These are phyloP conservation scores for Candida loeiensis DNA, from an alignment of 805 yeast species.

Conservation along the genomic window DNA sequence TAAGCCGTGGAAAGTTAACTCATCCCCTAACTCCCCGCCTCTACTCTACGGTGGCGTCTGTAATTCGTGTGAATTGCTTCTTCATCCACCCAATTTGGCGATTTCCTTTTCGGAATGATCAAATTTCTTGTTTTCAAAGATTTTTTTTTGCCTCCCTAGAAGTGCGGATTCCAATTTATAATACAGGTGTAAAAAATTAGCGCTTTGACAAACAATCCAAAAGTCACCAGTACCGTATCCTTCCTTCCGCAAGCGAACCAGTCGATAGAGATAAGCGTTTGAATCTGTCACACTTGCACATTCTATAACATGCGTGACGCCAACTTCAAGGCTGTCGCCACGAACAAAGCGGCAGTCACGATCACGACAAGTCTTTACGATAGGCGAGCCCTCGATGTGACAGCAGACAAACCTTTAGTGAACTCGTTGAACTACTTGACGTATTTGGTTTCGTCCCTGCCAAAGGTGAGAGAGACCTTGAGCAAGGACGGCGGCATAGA, in stretches of 20 bases:
- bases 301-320: constrained; percentile 71
- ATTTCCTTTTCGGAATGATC: constrained; percentile 2
- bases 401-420: constrained; percentile 84
- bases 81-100: neutral
- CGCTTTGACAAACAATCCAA: neutral
- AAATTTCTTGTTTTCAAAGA: neutral
- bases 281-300: neutral
- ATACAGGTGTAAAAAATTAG: constrained; percentile 2
- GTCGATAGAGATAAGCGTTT: neutral
- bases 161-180: constrained; percentile 2
- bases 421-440: constrained; percentile 89
- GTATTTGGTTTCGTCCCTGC: constrained; percentile 77
- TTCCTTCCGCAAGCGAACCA: neutral
- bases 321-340: constrained; percentile 71
- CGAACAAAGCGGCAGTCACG: constrained; percentile 88
- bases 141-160: constrained; percentile 4
- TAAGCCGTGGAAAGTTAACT: no score
- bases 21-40: neutral
- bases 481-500: constrained; percentile 90
- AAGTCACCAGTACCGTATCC: neutral
- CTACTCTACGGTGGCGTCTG: neutral
- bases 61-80: neutral
- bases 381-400: constrained; percentile 86
- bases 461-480: constrained; percentile 86
- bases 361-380: constrained; percentile 88